A percentile compares a stretch with the other conserved stretches of the same genome.
These are phyloP conservation scores for Cyberlindnera samutprakarnensis DNA, from an alignment of 805 yeast genomes.

Conservation along the genomic window DNA sequence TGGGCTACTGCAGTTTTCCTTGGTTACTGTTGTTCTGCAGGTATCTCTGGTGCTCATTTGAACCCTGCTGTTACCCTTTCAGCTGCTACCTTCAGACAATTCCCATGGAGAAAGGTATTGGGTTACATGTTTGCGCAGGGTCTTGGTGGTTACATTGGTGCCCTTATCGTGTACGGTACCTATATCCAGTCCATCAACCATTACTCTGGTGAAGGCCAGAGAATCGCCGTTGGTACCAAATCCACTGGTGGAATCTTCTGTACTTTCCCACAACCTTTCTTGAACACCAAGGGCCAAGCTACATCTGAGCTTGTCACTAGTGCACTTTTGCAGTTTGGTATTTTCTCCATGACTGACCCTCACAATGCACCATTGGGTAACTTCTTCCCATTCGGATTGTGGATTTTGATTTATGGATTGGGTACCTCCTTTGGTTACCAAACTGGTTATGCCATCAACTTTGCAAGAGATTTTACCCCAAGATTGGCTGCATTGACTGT, in stretches of 20 bases:
- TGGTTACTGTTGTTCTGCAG: constrained; percentile 45
- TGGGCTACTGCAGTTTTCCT: constrained; percentile 50
- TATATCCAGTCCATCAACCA: constrained; percentile 32
- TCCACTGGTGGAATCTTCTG: constrained; percentile 38
- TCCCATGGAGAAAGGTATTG: constrained; percentile 41
- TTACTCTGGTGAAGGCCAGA: constrained; percentile 27
- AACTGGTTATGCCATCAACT: constrained; percentile 49
- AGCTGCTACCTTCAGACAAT: constrained; percentile 41
- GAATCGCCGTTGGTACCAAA: constrained; percentile 21
- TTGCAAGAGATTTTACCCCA: constrained; percentile 51
- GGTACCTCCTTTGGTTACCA: constrained; percentile 44
- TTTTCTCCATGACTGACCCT: constrained; percentile 45
- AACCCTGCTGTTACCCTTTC: constrained; percentile 46
- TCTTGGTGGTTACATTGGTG: constrained; percentile 42
- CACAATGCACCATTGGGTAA: constrained; percentile 39
- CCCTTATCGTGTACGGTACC: constrained; percentile 36
- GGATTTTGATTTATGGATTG: constrained; percentile 35
- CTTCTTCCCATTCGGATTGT: constrained; percentile 40
- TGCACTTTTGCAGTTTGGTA: constrained; percentile 36
- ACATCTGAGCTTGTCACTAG: constrained; percentile 40
- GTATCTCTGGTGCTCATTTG: constrained; percentile 52
- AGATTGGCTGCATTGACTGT: constrained; percentile 39
- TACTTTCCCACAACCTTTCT: constrained; percentile 35
- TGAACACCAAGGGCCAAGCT: constrained; percentile 37
- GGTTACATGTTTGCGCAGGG: constrained; percentile 39